Base-by-base conservation (phyloP, 371 early-diverging fungal species). In the Syncephalis plumigaleata region DNA sequence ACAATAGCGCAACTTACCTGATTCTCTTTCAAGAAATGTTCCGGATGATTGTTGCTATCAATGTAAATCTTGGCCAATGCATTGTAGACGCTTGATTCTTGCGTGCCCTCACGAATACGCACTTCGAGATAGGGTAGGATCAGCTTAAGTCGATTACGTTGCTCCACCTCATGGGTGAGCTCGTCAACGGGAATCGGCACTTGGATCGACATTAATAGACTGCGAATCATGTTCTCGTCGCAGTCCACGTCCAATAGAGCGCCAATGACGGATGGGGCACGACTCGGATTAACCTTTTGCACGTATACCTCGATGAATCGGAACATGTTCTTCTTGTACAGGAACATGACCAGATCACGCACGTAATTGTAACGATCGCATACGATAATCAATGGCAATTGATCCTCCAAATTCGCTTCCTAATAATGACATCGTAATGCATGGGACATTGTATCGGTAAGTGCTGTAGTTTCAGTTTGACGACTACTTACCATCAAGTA, bases 21-120 rank as follows among this genome's bases (percentile, higher is more conserved):
- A 63, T 97, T 97, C 49, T 83, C 84, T 52, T 79, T 83, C 53
- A 97, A 68, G 77, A 97, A 97, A 44, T 76, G 74, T 58, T 95
- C 96, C 16, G 98, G 87, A 53, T 96, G 91, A 65, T 88, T 89
- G 78, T 97, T 97, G 62, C 87, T 91, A 64, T 95, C 98, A 55
- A 97, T 94, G 62, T 92, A 95, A 48, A 97, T 92, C 77, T 95
- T 97, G 55, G 94, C 98, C 42, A 97, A 65, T 8, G 94, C 95
- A 56, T 95, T 97, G 71, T 85, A 93, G 1, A 97, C 81, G 43
- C 79, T 82, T 7, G 78, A 65, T 53, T 94, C 96, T 50, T 73
- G 71, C 56, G 79, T 77, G 9, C 88, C 90, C 50, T 88, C 87
- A 57, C 82, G 80, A 39, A 86, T 75, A 60, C 79, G 77, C 59